Conservation (phyloP, 805 yeast genomes). For the Candida railenensis region DNA sequence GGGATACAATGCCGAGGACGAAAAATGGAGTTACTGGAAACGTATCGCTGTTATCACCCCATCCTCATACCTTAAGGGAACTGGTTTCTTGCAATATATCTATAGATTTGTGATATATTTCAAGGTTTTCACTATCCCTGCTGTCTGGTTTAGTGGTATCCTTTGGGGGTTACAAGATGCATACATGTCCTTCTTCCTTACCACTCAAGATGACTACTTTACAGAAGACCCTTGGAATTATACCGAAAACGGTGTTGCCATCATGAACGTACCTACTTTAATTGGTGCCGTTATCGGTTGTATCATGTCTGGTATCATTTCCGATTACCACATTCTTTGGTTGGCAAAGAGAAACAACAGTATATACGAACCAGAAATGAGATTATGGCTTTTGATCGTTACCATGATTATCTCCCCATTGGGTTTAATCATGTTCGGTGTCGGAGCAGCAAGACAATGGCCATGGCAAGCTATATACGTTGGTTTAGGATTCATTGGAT, state of each 20-base stretch:
- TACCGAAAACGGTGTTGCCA: constrained; percentile 59
- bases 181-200: constrained; percentile 68
- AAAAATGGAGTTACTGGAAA: constrained; percentile 43
- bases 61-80: constrained; percentile 59
- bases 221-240: constrained; percentile 67
- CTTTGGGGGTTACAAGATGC: constrained; percentile 84
- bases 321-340: constrained; percentile 61
- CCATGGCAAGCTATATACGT: constrained; percentile 55
- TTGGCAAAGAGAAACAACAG: constrained; percentile 61
- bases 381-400: constrained; percentile 55
- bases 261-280: constrained; percentile 40
- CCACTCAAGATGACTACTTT: constrained; percentile 68
- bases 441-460: constrained; percentile 59
- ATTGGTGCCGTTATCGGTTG: constrained; percentile 57
- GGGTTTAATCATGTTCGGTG: constrained; percentile 64
- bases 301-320: constrained; percentile 58
- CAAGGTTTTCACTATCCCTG: constrained; percentile 62
- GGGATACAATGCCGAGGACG: constrained; percentile 37
- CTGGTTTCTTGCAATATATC: constrained; percentile 65
- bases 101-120: constrained; percentile 48
- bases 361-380: constrained; percentile 62
- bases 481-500: constrained; percentile 64
- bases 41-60: constrained; percentile 51
- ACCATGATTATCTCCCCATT: constrained; percentile 60
- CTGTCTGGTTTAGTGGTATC: constrained; percentile 63